Conservation (phyloP, 1,284 basidiomycete species). For the Austroboletus novae-zelandiae region DNA sequence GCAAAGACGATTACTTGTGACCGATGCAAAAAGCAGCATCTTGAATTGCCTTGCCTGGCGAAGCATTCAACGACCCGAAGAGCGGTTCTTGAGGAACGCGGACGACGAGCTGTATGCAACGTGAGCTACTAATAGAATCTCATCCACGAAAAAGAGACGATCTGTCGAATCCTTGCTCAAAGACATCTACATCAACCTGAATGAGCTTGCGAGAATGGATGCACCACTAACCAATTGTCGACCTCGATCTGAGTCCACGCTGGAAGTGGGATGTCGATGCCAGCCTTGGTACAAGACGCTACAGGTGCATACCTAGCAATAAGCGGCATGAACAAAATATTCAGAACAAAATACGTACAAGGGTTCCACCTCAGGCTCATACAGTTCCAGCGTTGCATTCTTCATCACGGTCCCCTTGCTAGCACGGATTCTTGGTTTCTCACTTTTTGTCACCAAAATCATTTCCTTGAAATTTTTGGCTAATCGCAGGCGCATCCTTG, state of each 20-base stretch:
- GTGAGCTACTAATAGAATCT: background rate
- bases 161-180: slow-evolving; percentile 33
- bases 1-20: slow-evolving; percentile 30
- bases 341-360: slow-evolving; percentile 9
- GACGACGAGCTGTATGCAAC: slow-evolving; percentile 14
- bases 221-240: slow-evolving; percentile 26
- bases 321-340: too few species aligned
- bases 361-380: slow-evolving; percentile 28
- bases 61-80: slow-evolving; percentile 13
- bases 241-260: slow-evolving; percentile 15
- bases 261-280: slow-evolving; percentile 6
- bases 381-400: slow-evolving; percentile 27
- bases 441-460: slow-evolving; percentile 24
- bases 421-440: slow-evolving; percentile 27
- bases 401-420: slow-evolving; percentile 30
- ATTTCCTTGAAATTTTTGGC: slow-evolving; percentile 32
- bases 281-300: slow-evolving; percentile 13
- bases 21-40: slow-evolving; percentile 12
- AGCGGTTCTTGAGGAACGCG: slow-evolving; percentile 26
- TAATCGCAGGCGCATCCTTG: slow-evolving; percentile 29
- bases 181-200: slow-evolving; percentile 16
- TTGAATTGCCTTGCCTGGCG: slow-evolving; percentile 7
- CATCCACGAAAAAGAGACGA: slow-evolving; percentile 1
- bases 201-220: slow-evolving; percentile 19
- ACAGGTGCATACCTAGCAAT: slow-evolving; percentile 12